Conservation (phyloP, 495 filamentous ascomycete genomes). For the Xanthoparmelia taractica region DNA sequence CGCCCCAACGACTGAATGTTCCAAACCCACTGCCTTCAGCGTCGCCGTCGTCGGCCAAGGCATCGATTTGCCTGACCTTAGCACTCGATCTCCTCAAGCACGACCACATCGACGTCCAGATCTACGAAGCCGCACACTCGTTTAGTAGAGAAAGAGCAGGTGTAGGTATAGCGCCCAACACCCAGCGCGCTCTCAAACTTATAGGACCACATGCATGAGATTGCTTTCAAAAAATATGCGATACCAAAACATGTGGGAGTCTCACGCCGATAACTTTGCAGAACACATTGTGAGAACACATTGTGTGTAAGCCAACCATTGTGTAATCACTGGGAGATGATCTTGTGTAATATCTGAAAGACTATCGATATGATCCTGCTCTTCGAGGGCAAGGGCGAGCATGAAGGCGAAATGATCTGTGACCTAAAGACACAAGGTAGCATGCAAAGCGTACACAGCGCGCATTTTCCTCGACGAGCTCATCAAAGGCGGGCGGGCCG, state of each 20-base stretch:
- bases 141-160: constrained; percentile 40
- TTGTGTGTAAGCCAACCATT: constrained; percentile 10
- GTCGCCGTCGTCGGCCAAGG: constrained; percentile 25
- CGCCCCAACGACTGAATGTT: neutral
- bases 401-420: constrained; percentile 7
- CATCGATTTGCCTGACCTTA: constrained; percentile 29
- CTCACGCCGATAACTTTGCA: constrained; percentile 19
- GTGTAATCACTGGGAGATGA: neutral
- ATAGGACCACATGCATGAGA: constrained; percentile 25
- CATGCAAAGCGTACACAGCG: constrained; percentile 41
- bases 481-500: constrained; percentile 38
- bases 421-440: constrained; percentile 12
- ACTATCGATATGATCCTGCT: neutral
- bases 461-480: constrained; percentile 44
- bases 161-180: constrained; percentile 26
- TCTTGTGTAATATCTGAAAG: neutral
- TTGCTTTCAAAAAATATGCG: constrained; percentile 33
- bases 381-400: constrained; percentile 9
- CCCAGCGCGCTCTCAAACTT: constrained; percentile 23
- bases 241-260: constrained; percentile 35
- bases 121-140: constrained; percentile 43
- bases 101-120: constrained; percentile 32
- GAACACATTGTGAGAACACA: constrained; percentile 11
- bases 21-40: neutral
- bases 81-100: constrained; percentile 29